Conservation (phyloP, 441 rosid genomes). For the Codiaeum variegatum region DNA sequence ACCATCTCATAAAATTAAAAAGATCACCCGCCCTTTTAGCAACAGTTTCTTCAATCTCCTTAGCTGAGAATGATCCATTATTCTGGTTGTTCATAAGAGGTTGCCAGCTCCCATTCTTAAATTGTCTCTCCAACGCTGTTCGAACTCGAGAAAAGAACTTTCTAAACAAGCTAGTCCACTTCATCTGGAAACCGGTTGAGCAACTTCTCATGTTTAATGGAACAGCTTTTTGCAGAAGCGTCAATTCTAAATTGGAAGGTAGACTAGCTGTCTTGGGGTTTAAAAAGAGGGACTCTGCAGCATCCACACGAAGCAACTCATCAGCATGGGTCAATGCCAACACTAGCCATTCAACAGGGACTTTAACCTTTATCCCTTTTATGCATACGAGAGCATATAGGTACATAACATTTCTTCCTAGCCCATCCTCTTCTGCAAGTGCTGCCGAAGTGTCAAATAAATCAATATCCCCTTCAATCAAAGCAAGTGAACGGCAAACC, state of each 20-base stretch:
- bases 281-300: conserved; percentile 89
- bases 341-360: conserved; percentile 75
- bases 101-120: conserved; percentile 69
- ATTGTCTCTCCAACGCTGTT: conserved; percentile 86
- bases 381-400: conserved; percentile 54
- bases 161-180: conserved; percentile 90
- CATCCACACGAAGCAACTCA: conserved; percentile 88
- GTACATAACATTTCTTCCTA: conserved; percentile 30
- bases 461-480: conserved; percentile 90
- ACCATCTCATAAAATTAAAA: conserved; percentile 87
- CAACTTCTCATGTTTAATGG: conserved; percentile 97
- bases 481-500: conserved; percentile 84
- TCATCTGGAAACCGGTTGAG: conserved; percentile 97
- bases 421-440: conserved; percentile 16
- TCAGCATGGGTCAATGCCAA: conserved; percentile 89
- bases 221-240: conserved; percentile 71
- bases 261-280: conserved; percentile 87
- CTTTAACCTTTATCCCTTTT: conserved; percentile 64
- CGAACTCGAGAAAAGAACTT: conserved; percentile 89
- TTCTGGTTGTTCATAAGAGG: conserved; percentile 36
- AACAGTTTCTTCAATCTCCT: conserved; percentile 34
- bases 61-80: conserved; percentile 24
- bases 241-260: conserved; percentile 80
- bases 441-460: conserved; percentile 29
- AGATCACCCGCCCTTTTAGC: conserved; percentile 61